Conservation (phyloP, 768 basidiomycete species). For the Agaricus blazei region DNA sequence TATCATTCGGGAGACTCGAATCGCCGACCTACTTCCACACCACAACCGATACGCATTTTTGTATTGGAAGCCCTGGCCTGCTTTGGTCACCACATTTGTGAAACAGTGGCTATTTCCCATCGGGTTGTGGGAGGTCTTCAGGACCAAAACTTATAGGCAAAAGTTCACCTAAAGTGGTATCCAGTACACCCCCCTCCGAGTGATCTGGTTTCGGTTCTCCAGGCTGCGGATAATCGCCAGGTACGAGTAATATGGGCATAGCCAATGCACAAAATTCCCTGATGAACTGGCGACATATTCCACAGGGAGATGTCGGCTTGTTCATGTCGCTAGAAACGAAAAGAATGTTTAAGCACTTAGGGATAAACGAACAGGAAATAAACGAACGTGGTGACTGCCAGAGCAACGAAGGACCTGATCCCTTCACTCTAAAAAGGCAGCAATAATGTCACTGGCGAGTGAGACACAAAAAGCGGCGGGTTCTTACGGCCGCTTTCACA, state of each 20-base stretch:
- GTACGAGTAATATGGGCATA: slow-evolving; percentile 71
- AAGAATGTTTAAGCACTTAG: not conserved
- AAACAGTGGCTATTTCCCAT: too few species aligned
- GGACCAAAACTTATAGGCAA: slow-evolving; percentile 89
- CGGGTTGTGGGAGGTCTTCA: slow-evolving; percentile 61
- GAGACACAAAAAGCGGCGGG: not conserved
- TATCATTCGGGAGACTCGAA: too few species aligned
- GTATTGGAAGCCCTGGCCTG: too few species aligned
- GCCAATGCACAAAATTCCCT: slow-evolving; percentile 78
- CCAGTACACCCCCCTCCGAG: slow-evolving; percentile 47
- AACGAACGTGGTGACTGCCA: slow-evolving; percentile 78
- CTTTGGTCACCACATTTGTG: too few species aligned
- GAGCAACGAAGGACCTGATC: slow-evolving; percentile 57
- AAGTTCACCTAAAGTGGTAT: slow-evolving; percentile 67
- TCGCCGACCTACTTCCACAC: too few species aligned
- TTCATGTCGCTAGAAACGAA: slow-evolving; percentile 55
- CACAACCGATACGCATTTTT: too few species aligned
- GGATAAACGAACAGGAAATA: not conserved
- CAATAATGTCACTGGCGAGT: not conserved
- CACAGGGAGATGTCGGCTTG: slow-evolving; percentile 76
- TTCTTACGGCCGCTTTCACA: slow-evolving; percentile 85
- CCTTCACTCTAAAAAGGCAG: slow-evolving; percentile 70
- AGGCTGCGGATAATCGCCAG: slow-evolving; percentile 50
- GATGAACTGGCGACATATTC: slow-evolving; percentile 88
- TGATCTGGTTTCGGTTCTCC: slow-evolving; percentile 31